These are phyloP conservation scores for Arthroderma sp. DNA, from an alignment of 2,329 filamentous ascomycete species.

Conservation along the genomic window DNA sequence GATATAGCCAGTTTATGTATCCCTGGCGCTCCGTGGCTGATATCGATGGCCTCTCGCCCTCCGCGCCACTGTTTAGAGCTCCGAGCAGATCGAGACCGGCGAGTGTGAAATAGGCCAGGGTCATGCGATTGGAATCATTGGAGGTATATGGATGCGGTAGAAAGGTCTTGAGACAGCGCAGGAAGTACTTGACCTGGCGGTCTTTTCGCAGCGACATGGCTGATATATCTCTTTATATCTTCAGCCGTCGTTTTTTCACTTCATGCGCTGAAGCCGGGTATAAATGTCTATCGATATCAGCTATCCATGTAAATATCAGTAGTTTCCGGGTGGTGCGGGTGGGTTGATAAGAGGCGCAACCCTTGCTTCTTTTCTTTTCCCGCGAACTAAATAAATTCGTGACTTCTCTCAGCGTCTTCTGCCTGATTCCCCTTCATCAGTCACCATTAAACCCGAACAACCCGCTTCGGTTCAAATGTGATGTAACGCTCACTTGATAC, in stretches of 20 bases:
- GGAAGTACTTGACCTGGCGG: constrained; percentile 81
- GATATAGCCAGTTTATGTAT: constrained; percentile 56
- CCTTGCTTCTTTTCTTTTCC: no score
- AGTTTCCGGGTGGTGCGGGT: no score
- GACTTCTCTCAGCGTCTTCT: no score
- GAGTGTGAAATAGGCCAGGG: constrained; percentile 78
- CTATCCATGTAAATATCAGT: no score
- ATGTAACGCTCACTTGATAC: not conserved
- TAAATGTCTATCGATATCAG: not conserved
- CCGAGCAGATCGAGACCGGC: constrained; percentile 73
- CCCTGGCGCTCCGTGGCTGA: constrained; percentile 42
- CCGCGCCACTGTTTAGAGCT: constrained; percentile 40
- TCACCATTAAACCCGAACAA: not conserved
- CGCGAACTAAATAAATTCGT: no score
- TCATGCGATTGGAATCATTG: constrained; percentile 83
- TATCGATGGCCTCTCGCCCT: constrained; percentile 22
- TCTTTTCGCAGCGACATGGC: constrained; percentile 29
- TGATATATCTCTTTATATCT: not conserved
- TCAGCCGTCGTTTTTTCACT: not conserved
- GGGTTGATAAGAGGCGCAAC: no score
- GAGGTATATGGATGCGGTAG: constrained; percentile 74
- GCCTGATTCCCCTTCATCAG: not conserved
- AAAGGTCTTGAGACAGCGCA: constrained; percentile 68
- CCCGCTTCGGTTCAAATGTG: not conserved
- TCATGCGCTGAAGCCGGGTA: not conserved